Evolutionary conservation across 441 rosid species (phyloP).

Genomic region (Melastoma candidum): DNA sequence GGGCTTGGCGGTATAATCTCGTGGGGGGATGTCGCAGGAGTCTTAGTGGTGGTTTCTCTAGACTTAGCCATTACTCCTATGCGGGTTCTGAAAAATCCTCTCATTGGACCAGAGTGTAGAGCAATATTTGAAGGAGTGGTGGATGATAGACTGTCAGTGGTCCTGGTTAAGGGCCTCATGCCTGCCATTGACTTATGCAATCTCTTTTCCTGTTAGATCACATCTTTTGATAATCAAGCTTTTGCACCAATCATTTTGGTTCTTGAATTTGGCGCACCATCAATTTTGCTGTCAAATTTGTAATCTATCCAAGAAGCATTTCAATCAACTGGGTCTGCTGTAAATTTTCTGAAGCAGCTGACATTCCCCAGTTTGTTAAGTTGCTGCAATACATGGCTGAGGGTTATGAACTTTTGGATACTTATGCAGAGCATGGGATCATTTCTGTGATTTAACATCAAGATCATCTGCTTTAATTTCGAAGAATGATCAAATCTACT

Average conservation of each 20-base stretch:
- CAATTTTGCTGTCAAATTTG: too few species aligned
- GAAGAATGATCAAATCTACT: too few species aligned
- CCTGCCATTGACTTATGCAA: conserved; percentile 98
- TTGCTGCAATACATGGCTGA: too few species aligned
- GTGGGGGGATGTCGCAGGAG: conserved; percentile 33
- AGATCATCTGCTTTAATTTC: too few species aligned
- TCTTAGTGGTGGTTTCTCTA: conserved; percentile 67
- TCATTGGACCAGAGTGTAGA: conserved; percentile 73
- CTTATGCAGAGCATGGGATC: too few species aligned
- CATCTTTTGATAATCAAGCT: background rate
- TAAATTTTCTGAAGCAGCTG: too few species aligned
- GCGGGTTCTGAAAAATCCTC: conserved; percentile 93
- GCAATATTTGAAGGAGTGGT: conserved; percentile 73
- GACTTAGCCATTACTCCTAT: conserved; percentile 87
- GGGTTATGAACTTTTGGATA: too few species aligned
- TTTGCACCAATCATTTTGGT: background rate
- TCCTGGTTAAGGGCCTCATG: conserved; percentile 94
- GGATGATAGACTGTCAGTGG: conserved; percentile 81
- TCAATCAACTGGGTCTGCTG: too few species aligned
- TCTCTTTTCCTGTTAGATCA: conserved; percentile 15
- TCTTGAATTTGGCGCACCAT: background rate
- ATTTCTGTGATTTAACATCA: too few species aligned
- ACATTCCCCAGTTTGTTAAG: too few species aligned
- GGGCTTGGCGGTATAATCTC: background rate
- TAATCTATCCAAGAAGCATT: too few species aligned